Evolutionary conservation across 495 filamentous ascomycete species (phyloP), one percentile per base, ranked within the genome.

Genomic region (Acidomyces sp.): DNA sequence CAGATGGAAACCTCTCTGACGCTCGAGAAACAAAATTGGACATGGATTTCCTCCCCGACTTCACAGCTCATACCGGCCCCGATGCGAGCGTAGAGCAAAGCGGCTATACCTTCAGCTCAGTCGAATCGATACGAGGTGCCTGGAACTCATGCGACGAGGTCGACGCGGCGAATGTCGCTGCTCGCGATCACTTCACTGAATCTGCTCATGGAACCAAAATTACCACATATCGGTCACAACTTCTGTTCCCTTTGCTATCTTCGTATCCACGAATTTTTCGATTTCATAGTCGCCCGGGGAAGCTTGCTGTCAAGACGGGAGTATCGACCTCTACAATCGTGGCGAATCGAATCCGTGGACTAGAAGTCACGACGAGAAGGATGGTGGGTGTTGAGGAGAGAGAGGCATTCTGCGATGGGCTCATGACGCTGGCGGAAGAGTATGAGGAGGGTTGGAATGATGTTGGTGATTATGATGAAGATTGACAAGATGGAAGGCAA

Each of bases 401-500:
- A 9, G 90, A 97, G 61, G 67, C 65, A 10, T 66, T 97, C 24
- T 70, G 74, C 4, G 87, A 93, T 51, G 78, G 83, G n/a, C 65
- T 97, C 20, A 77, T 77, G 31, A 81, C 82, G 51, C 78, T 95
- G 42, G 75, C 79, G 9, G 88, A 93, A 54, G 78, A 77, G 43
- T 96, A 93, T 54, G 77, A 84, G 52, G 82, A 87, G 36, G 88
- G 85, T 1, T 96, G 85, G 85, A 72, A 76, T 28, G 51, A 45
- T 18, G 81, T 75, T 34, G 76, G 77, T 9, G 85, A 81, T 26
- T 80, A 86, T 47, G 86, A 88, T 9, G 49, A 49, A 18, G 32
- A 42, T 37, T 45, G 29, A 34, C 3, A 12, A 7, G n/a, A n/a
- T n/a, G n/a, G n/a, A n/a, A n/a, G n/a, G n/a, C n/a, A n/a, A n/a